These are phyloP conservation scores for Trichoderma guizhouense DNA, from an alignment of 2,329 filamentous ascomycete species.

Conservation along the genomic window DNA sequence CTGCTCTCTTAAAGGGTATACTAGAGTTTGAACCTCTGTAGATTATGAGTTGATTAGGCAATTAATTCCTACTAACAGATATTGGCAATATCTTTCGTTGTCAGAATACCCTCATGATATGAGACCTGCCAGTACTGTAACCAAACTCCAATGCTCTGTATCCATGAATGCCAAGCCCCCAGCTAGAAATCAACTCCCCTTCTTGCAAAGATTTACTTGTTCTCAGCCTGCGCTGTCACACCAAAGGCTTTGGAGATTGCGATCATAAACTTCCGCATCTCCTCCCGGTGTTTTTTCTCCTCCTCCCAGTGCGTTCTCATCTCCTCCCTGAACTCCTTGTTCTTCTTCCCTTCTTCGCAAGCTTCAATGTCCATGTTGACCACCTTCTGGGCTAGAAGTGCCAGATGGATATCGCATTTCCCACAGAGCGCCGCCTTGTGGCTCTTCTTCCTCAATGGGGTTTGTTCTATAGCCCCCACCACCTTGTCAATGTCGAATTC, in stretches of 20 bases:
- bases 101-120: background rate
- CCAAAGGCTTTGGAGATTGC: background rate
- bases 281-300: background rate
- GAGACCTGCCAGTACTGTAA: background rate
- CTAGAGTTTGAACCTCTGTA: background rate
- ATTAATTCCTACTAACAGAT: background rate
- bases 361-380: rapidly evolving
- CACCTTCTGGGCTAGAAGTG: background rate
- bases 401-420: background rate
- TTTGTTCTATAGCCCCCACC: background rate
- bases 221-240: background rate
- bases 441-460: background rate
- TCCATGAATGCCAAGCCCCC: background rate
- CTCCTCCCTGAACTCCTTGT: background rate
- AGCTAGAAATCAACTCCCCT: background rate
- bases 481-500: background rate
- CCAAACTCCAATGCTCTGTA: background rate
- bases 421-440: background rate
- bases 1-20: background rate
- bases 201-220: background rate
- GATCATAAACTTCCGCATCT: background rate
- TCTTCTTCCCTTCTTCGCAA: background rate
- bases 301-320: background rate
- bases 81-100: background rate
- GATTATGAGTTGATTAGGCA: background rate